Evolutionary conservation across 352 stramenopile genomes (phyloP), one percentile per base, ranked within the genome.

Genomic region (Phytopythium montanum): DNA sequence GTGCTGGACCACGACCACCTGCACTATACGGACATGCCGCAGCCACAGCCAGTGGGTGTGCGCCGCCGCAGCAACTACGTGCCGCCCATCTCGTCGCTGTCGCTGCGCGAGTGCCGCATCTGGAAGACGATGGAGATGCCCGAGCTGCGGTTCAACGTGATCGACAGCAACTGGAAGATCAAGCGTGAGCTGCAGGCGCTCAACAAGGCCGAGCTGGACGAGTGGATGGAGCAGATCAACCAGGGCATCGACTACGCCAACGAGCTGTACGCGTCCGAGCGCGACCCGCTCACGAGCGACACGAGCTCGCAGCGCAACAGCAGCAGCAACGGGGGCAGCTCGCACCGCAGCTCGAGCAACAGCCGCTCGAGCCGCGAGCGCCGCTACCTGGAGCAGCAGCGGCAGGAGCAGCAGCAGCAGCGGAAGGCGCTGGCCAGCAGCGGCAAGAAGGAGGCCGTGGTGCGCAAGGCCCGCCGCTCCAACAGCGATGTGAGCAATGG

Each of bases 71-170:
- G 36, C 33, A 72, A 69, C 55, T 61, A 49, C 14, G 54, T 73
- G 28, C 68, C 69, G 34, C 74, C 69, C 5, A 75, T 82, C 29
- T 89, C 83, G 36, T 88, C 79, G 46, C 60, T 93, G 21, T 76
- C 70, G 10, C 65, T 93, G 53, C 77, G 73, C 34, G 81, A 82
- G 48, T 93, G 83, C 51, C 81, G 83, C 18, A 91, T 93, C 61
- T 93, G 83, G 83, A 93, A 93, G 72, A 93, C 84, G 10, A 89
- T 81, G 78, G 84, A 93, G 62, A 93, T 93, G 84, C 80, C 81
- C 19, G 81, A 90, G 60, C 71, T 92, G 38, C 75, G 69, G 41
- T 92, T 93, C 61, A 84, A 93, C 52, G 70, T 93, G 38, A 75
- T 93, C 29, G 79, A 91, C 58, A 76, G 68, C 41, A 84, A 68